Evolutionary conservation across 73 alveolate species (phyloP), one percentile per base, ranked within the genome.

Genomic region (Paramecium tetraurelia): DNA sequence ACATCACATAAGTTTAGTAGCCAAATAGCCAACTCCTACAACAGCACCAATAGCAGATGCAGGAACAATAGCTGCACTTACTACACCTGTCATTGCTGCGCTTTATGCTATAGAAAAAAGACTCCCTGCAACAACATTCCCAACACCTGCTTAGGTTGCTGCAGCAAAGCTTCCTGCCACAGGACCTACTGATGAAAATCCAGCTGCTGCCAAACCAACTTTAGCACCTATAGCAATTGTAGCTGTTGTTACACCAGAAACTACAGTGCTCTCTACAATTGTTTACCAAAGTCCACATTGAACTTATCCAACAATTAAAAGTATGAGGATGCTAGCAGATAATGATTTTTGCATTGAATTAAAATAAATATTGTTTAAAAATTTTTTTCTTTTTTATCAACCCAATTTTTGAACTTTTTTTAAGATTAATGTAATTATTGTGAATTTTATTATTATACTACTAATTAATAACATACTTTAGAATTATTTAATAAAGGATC

Each of bases 81-180:
- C 18, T n/a, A 72, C 10, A 16, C 86, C 86, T 35, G 36, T 9
- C 59, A 40, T 40, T 20, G 59, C 86, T 6, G 20, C 31, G 16
- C 58, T 11, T 72, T 72, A 14, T 12, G 38, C 57, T 4, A 20
- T 7, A 72, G 86, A 58, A 35, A 72, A 72, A 35, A 58, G 43
- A 36, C 86, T 72, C 38, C 86, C 86, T 14, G 86, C 59, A 12
- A 40, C 63, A 33, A 72, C 86, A 72, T 36, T 72, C 3, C 86
- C 86, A 33, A 38, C 5, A 16, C 58, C 33, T 72, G 86, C 57
- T 72, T 72, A 72, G 18, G 24, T 10, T 31, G 38, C 86, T 72
- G 86, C 86, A 29, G 86, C 86, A 72, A 14, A 5, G 16, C 48
- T 72, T 38, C 86, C 86, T 72, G 86, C 86, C 4, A 40, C 63